Conservation (phyloP, 768 basidiomycete genomes). For the Pisolithus microcarpus region DNA sequence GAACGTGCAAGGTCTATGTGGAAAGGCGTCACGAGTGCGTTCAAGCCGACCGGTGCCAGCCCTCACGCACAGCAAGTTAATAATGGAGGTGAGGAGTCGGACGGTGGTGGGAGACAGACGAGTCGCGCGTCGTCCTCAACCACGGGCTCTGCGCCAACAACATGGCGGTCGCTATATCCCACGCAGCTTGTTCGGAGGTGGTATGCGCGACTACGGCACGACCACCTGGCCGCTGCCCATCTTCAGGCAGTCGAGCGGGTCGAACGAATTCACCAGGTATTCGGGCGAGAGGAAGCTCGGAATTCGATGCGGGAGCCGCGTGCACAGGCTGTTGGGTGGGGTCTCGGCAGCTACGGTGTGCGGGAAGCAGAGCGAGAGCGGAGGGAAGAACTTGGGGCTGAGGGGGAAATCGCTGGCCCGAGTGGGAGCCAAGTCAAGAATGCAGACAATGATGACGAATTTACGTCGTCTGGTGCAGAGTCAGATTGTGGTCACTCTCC, state of each 20-base stretch:
- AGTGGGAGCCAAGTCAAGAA: constrained; percentile 12
- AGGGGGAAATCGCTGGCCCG: background rate
- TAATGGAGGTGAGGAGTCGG: background rate
- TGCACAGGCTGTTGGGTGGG: constrained; percentile 50
- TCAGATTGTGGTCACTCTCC: no score
- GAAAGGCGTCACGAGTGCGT: constrained; percentile 50
- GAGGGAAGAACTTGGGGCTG: constrained; percentile 8
- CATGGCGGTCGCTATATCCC: constrained; percentile 4
- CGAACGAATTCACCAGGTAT: constrained; percentile 59
- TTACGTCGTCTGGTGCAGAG: no score
- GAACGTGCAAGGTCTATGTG: constrained; percentile 51
- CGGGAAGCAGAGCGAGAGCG: constrained; percentile 28
- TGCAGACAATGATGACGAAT: constrained; percentile 17
- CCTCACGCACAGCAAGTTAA: background rate
- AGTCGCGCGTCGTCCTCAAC: background rate
- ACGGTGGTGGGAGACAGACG: background rate
- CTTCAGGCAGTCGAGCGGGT: constrained; percentile 62
- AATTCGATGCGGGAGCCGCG: constrained; percentile 20
- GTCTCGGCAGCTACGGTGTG: constrained; percentile 62
- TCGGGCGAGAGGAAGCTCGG: constrained; percentile 30
- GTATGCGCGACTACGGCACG: constrained; percentile 58
- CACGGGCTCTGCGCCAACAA: background rate
- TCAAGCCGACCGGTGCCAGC: constrained; percentile 20
- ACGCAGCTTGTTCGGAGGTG: constrained; percentile 40
- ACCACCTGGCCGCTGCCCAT: constrained; percentile 64